phyloP scores from a whole-genome alignment of 495 filamentous ascomycete species.

The Penicillium arizonense region DNA sequence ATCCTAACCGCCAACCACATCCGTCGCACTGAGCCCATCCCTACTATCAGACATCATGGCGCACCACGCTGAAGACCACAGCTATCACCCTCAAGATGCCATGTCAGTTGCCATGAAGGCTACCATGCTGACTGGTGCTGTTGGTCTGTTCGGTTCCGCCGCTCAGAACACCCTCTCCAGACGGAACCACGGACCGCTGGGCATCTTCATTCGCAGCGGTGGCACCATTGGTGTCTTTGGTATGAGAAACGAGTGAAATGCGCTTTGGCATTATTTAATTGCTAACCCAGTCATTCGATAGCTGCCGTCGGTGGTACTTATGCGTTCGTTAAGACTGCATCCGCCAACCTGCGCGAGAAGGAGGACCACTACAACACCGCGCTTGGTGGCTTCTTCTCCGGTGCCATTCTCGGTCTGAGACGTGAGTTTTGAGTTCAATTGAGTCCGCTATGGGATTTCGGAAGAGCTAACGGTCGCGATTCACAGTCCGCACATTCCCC shows the following conservation, averaged over 20 bases:
- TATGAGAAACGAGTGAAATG: conserved; percentile 30
- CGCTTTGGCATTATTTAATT: background rate
- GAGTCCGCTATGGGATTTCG: background rate
- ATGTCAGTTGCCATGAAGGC: conserved; percentile 62
- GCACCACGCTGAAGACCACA: conserved; percentile 45
- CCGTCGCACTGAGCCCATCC: conserved; percentile 27
- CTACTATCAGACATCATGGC: conserved; percentile 45
- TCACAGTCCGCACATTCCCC: conserved; percentile 70
- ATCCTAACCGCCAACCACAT: conserved; percentile 24
- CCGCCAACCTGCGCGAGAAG: conserved; percentile 75
- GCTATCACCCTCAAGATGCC: conserved; percentile 79
- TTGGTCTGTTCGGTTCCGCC: conserved; percentile 70
- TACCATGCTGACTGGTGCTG: conserved; percentile 60
- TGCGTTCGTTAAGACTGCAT: conserved; percentile 68
- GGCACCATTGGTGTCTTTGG: conserved; percentile 64
- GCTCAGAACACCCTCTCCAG: conserved; percentile 82
- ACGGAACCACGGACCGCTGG: conserved; percentile 72
- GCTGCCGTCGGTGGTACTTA: conserved; percentile 80
- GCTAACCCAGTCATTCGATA: conserved; percentile 34
- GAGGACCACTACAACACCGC: conserved; percentile 70
- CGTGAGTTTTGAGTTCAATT: conserved; percentile 40
- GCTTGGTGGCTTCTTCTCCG: conserved; percentile 71
- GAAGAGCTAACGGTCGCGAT: conserved; percentile 8
- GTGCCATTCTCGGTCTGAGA: conserved; percentile 63
- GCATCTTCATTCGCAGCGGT: conserved; percentile 72